Conservation (phyloP, 2,329 filamentous ascomycete genomes). For the Stemphylium beticola region DNA sequence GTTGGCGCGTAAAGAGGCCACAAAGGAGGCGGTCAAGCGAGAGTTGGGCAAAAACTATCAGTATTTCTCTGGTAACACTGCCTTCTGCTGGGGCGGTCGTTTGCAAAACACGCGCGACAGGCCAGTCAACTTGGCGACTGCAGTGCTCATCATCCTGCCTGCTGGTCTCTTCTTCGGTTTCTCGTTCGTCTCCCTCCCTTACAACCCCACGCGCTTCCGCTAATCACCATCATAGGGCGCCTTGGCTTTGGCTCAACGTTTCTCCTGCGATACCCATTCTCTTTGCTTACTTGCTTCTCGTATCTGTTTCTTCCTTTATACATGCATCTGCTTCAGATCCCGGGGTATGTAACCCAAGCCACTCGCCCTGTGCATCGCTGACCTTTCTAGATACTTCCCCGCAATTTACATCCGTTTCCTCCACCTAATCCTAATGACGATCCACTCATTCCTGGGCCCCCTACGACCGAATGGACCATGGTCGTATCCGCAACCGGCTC, state of each 20-base stretch:
- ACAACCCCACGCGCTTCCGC: neutral
- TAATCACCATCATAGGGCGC: slow-evolving; percentile 58
- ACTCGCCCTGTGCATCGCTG: slow-evolving; percentile 13
- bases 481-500: slow-evolving; percentile 77
- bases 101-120: slow-evolving; percentile 86
- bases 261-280: slow-evolving; percentile 87
- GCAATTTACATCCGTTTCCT: slow-evolving; percentile 91
- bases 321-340: slow-evolving; percentile 93
- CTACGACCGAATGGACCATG: slow-evolving; percentile 92
- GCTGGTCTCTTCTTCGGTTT: slow-evolving; percentile 82
- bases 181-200: slow-evolving; percentile 60
- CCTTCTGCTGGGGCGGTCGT: slow-evolving; percentile 85
- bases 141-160: slow-evolving; percentile 78
- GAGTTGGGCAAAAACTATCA: slow-evolving; percentile 78
- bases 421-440: slow-evolving; percentile 76
- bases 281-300: slow-evolving; percentile 89
- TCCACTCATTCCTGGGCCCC: slow-evolving; percentile 78
- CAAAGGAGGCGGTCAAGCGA: slow-evolving; percentile 47
- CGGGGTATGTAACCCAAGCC: slow-evolving; percentile 69
- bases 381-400: slow-evolving; percentile 76
- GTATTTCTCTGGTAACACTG: slow-evolving; percentile 91
- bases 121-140: slow-evolving; percentile 89
- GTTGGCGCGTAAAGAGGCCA: slow-evolving; percentile 56
- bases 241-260: slow-evolving; percentile 84
- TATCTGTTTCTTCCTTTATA: slow-evolving; percentile 91